Percentiles rank a stretch among this genome's conserved stretches.
phyloP scores from a whole-genome alignment of 2,329 filamentous ascomycete genomes.

The Botryotinia narcissicola region DNA sequence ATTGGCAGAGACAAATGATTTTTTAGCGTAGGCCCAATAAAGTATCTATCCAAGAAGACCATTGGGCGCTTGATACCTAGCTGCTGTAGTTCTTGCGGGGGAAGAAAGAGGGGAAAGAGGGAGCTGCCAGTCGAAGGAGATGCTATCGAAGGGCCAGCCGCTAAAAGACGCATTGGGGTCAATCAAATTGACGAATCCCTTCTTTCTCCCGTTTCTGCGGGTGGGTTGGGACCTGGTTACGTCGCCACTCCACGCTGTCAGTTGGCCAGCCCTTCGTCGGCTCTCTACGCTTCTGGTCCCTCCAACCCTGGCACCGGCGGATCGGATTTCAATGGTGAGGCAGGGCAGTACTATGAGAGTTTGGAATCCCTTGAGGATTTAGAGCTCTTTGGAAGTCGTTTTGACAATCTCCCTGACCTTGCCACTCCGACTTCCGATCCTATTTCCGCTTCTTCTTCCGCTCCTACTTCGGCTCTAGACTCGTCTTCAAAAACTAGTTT shows the following conservation, averaged over 20 bases:
- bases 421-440: too few relatives aligned
- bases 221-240: not conserved
- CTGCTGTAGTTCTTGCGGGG: not conserved
- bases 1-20: not conserved
- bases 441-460: too few relatives aligned
- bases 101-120: not conserved
- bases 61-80: not conserved
- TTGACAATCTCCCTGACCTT: not conserved
- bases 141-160: not conserved
- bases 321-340: not conserved
- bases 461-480: not conserved
- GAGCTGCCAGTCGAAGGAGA: not conserved
- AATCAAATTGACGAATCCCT: not conserved
- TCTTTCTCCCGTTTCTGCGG: not conserved
- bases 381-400: too few relatives aligned
- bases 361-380: too few relatives aligned
- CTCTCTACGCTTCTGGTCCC: not conserved
- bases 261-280: not conserved
- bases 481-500: not conserved
- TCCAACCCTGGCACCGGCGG: not conserved
- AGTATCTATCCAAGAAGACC: not conserved
- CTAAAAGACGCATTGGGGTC: not conserved
- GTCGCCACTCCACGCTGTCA: not conserved
- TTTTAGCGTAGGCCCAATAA: not conserved
- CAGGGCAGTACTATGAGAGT: too few relatives aligned